Conservation (phyloP, 192 early-diverging fungal species). For the Backusella sp. region DNA sequence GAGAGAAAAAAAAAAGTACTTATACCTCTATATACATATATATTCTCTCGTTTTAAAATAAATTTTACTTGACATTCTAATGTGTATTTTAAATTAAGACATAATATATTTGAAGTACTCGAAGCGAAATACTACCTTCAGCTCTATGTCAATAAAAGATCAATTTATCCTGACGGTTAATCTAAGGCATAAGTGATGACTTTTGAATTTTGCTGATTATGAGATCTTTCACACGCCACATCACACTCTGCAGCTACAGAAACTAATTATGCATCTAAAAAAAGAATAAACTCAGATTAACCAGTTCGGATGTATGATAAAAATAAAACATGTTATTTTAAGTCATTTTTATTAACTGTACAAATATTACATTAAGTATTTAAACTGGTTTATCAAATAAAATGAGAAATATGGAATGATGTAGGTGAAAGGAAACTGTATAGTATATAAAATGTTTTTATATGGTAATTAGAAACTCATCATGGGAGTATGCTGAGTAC, state of each 20-base stretch:
- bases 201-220: background rate
- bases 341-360: background rate
- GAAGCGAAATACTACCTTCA: too few relatives aligned
- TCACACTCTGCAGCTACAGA: background rate
- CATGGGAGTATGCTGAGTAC: slow-evolving; percentile 44
- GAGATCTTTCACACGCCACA: background rate
- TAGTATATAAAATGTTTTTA: background rate
- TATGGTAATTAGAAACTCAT: slow-evolving; percentile 27
- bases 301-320: background rate
- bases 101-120: background rate
- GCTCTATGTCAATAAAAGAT: too few relatives aligned
- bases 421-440: background rate
- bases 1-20: background rate
- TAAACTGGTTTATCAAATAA: background rate
- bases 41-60: background rate
- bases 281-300: background rate
- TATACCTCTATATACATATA: background rate
- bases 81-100: background rate
- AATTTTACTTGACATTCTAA: background rate
- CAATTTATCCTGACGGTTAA: background rate
- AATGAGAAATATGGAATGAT: background rate
- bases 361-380: background rate
- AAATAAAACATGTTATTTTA: background rate
- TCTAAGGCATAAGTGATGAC: background rate
- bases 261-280: background rate